A percentile compares a stretch with the other conserved stretches of the same genome.
phyloP scores from a whole-genome alignment of 108 stramenopile genomes.

The Chaetoceros muelleri region DNA sequence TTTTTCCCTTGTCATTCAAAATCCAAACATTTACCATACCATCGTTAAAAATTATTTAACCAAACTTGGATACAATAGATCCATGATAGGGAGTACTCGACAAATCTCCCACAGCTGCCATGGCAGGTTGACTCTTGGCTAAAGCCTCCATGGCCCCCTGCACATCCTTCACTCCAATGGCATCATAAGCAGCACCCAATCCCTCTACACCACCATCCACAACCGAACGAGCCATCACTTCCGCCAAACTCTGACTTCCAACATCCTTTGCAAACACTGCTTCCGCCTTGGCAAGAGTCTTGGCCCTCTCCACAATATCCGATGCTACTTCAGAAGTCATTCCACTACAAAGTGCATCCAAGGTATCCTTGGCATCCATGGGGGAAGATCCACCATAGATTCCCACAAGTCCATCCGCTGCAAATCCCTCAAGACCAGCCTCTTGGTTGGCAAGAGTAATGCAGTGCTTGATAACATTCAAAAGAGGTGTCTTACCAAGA shows the following conservation, averaged over 20 bases:
- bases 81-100: conserved; percentile 62
- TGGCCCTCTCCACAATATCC: conserved; percentile 53
- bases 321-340: conserved; percentile 31
- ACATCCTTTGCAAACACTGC: conserved; percentile 57
- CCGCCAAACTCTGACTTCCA: conserved; percentile 62
- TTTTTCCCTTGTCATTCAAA: too few relatives aligned
- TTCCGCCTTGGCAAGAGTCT: conserved; percentile 66
- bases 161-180: conserved; percentile 46
- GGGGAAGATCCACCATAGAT: conserved; percentile 58
- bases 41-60: conserved; percentile 3
- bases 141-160: conserved; percentile 40
- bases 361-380: conserved; percentile 27
- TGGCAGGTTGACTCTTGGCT: conserved; percentile 53
- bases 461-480: conserved; percentile 58
- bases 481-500: conserved; percentile 35
- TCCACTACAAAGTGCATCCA: conserved; percentile 44
- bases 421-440: conserved; percentile 40
- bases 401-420: conserved; percentile 56
- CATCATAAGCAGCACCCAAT: conserved; percentile 53
- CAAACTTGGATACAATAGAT: conserved; percentile 46
- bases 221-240: conserved; percentile 67
- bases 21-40: too few relatives aligned
- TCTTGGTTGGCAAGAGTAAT: conserved; percentile 31
- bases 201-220: conserved; percentile 45
- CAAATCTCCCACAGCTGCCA: conserved; percentile 82